These are phyloP conservation scores for Thielaviopsis musarum DNA, from an alignment of 2,329 filamentous ascomycete genomes.

Conservation along the genomic window DNA sequence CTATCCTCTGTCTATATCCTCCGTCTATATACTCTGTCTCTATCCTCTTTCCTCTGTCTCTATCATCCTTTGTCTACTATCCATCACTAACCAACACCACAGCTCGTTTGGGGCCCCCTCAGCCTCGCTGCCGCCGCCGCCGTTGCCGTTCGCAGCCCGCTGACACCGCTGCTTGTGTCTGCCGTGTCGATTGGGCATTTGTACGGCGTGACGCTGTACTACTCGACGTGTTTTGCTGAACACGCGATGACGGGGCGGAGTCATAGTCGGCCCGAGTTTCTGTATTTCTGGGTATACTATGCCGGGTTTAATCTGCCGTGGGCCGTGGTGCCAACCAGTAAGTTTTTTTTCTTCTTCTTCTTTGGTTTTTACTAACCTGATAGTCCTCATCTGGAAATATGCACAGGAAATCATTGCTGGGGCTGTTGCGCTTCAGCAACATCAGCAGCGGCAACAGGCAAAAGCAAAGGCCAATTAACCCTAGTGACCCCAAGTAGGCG, in stretches of 20 bases:
- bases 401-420: neutral
- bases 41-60: neutral
- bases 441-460: neutral
- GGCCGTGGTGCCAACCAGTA: constrained; percentile 35
- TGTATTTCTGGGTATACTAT: constrained; percentile 50
- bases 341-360: constrained; percentile 17
- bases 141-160: constrained; percentile 26
- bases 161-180: constrained; percentile 35
- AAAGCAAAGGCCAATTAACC: neutral
- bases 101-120: constrained; percentile 41
- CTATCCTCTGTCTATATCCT: neutral
- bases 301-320: constrained; percentile 38
- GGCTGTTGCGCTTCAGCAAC: neutral
- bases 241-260: constrained; percentile 26
- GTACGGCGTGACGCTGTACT: constrained; percentile 48
- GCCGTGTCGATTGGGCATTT: constrained; percentile 36
- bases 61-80: neutral
- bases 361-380: neutral
- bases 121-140: constrained; percentile 31
- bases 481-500: neutral
- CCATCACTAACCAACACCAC: neutral
- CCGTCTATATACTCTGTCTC: neutral
- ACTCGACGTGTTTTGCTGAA: constrained; percentile 37
- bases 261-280: constrained; percentile 40
- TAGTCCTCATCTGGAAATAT: neutral